Base-by-base conservation (phyloP, 805 yeast genomes). In the Candida lessepsii region DNA sequence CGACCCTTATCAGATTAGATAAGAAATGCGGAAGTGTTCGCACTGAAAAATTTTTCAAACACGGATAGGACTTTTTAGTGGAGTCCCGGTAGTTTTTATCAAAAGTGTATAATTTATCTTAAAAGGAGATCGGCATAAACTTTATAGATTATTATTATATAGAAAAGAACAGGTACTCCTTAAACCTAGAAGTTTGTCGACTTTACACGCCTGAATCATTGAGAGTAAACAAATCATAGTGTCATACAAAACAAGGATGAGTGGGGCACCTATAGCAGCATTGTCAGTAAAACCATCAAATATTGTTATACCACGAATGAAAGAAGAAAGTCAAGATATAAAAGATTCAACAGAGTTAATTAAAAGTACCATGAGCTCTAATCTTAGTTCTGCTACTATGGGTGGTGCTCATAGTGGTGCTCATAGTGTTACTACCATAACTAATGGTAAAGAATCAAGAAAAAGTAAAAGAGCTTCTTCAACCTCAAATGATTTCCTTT, bases 401-500 rank as follows among this genome's bases (percentile, higher is more conserved):
- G 10, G 19, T 28, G 17, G 10, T n/a, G n/a, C n/a, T n/a, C n/a
- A n/a, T n/a, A n/a, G n/a, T n/a, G n/a, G n/a, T n/a, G n/a, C n/a
- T n/a, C n/a, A n/a, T n/a, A n/a, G n/a, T n/a, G n/a, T n/a, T n/a
- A n/a, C n/a, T n/a, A n/a, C n/a, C n/a, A n/a, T n/a, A 7, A 5
- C 15, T 7, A 25, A n/a, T 26, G 23, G 23, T 20, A 6, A 29
- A 29, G 4, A 4, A 34, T 10, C 16, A 11, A 16, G n/a, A 23
- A 20, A 37, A 19, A 44, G 44, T 33, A 69, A 69, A 44, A 47
- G 74, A 17, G 58, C 71, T 1, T 57, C 65, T 2, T 67, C 73
- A 2, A 43, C 68, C 11, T 66, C 71, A 10, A 67, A 67, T 44
- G 74, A 68, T 45, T 50, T 58, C 15, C 25, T 59, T 5, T 61